Evolutionary conservation across 495 filamentous ascomycete genomes (phyloP).

Genomic region (Platismatia glauca): DNA sequence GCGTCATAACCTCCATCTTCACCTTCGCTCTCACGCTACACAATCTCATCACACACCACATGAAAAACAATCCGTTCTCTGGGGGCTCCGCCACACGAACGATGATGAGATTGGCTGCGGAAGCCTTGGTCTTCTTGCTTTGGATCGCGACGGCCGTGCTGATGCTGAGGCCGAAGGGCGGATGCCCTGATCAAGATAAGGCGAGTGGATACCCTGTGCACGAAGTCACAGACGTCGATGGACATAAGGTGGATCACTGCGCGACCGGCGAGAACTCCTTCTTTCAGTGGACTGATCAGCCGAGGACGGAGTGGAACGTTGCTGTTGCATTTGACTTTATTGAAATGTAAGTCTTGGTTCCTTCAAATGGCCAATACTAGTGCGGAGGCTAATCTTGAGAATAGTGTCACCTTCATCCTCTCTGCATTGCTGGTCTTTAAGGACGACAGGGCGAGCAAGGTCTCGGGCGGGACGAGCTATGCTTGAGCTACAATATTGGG

Average conservation of each 20-base stretch:
- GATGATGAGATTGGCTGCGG: constrained; percentile 11
- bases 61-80: constrained; percentile 20
- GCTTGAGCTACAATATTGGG: constrained; percentile 8
- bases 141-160: constrained; percentile 21
- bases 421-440: constrained; percentile 13
- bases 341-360: constrained; percentile 20
- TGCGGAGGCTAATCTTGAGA: neutral
- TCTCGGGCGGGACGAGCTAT: constrained; percentile 12
- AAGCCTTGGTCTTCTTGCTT: constrained; percentile 21
- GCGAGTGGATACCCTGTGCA: neutral
- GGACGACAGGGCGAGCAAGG: constrained; percentile 15
- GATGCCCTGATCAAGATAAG: neutral
- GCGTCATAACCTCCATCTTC: constrained; percentile 22
- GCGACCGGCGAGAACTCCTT: neutral
- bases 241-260: constrained; percentile 2
- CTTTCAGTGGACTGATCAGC: constrained; percentile 10
- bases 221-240: neutral
- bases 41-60: constrained; percentile 18
- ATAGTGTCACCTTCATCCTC: constrained; percentile 16
- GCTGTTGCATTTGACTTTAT: constrained; percentile 14
- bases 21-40: constrained; percentile 19
- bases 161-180: constrained; percentile 19
- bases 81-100: constrained; percentile 11
- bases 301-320: constrained; percentile 14
- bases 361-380: neutral